Evolutionary conservation across 1,284 basidiomycete genomes (phyloP).

Genomic region (Erythrobasidium hasegawianum): DNA sequence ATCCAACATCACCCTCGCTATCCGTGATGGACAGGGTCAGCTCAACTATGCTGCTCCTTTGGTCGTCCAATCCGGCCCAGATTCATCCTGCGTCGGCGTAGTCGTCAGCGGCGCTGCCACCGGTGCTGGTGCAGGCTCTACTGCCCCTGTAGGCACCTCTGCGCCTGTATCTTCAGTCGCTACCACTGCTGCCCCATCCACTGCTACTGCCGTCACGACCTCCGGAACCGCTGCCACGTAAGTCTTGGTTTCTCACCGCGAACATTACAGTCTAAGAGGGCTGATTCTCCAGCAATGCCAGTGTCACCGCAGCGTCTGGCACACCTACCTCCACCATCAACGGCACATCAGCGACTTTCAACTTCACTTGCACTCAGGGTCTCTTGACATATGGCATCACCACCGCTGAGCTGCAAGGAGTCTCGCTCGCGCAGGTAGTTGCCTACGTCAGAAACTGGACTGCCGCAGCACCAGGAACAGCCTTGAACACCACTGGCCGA

Average conservation of each 20-base stretch:
- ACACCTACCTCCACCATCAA: slow-evolving; percentile 25
- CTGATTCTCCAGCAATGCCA: slow-evolving; percentile 5
- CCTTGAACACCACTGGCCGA: slow-evolving; percentile 11
- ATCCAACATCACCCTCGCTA: slow-evolving; percentile 44
- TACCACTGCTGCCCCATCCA: slow-evolving; percentile 3
- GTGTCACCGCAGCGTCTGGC: slow-evolving; percentile 32
- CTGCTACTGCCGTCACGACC: background rate
- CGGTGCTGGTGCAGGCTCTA: slow-evolving; percentile 6
- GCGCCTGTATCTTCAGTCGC: background rate
- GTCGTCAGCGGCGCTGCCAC: slow-evolving; percentile 8
- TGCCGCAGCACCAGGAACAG: slow-evolving; percentile 2
- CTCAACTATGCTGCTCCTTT: slow-evolving; percentile 24
- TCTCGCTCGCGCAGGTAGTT: slow-evolving; percentile 7
- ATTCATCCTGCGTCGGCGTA: slow-evolving; percentile 20
- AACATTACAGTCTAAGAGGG: background rate
- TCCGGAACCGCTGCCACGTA: slow-evolving; percentile 21
- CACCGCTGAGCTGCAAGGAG: slow-evolving; percentile 3
- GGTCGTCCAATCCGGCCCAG: slow-evolving; percentile 20
- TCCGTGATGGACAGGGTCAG: slow-evolving; percentile 43
- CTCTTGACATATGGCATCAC: slow-evolving; percentile 29
- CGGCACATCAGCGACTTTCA: background rate
- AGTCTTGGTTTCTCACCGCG: slow-evolving; percentile 3
- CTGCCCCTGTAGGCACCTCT: background rate
- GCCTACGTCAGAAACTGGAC: slow-evolving; percentile 15
- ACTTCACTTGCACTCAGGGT: slow-evolving; percentile 32